A percentile compares a stretch with the other conserved stretches of the same genome.
Conservation (phyloP, 106 monocot species). For the Acanthochlamys bracteata region DNA sequence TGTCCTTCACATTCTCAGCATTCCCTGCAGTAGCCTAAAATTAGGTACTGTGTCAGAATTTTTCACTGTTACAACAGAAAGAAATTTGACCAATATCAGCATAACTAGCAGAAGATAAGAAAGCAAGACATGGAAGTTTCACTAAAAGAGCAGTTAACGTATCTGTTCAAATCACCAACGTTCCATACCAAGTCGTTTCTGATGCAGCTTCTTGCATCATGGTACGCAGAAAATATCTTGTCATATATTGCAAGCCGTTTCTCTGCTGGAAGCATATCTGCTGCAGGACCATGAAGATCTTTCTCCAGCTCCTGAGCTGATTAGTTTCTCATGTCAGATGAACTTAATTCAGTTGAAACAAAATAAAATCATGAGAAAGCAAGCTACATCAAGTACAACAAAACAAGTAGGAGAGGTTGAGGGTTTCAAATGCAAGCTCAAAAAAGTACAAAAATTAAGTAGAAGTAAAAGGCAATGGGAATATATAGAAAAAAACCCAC, state of each 20-base stretch:
- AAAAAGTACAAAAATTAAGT: no score
- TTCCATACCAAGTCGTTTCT: conserved; percentile 79
- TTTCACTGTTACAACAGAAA: not conserved
- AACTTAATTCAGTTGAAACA: not conserved
- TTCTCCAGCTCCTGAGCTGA: conserved; percentile 99
- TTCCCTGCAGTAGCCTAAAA: conserved; percentile 74
- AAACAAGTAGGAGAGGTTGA: no score
- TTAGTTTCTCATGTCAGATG: conserved; percentile 23
- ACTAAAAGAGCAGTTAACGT: no score
- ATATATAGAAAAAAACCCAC: no score
- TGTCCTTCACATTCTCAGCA: conserved; percentile 88
- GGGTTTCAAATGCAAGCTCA: no score
- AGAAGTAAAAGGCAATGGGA: no score
- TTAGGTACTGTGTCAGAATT: conserved; percentile 18
- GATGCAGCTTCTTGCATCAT: conserved; percentile 91
- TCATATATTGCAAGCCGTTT: conserved; percentile 87
- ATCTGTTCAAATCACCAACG: not conserved
- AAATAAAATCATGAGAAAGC: not conserved
- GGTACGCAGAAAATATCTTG: conserved; percentile 96
- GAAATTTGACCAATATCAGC: not conserved
- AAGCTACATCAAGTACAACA: not conserved
- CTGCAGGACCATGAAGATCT: conserved; percentile 52
- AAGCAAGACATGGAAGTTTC: no score
- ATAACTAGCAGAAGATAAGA: not conserved
- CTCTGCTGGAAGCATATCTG: conserved; percentile 65